These are phyloP conservation scores for Didymella lethalis DNA, from an alignment of 2,329 filamentous ascomycete species.

Conservation along the genomic window DNA sequence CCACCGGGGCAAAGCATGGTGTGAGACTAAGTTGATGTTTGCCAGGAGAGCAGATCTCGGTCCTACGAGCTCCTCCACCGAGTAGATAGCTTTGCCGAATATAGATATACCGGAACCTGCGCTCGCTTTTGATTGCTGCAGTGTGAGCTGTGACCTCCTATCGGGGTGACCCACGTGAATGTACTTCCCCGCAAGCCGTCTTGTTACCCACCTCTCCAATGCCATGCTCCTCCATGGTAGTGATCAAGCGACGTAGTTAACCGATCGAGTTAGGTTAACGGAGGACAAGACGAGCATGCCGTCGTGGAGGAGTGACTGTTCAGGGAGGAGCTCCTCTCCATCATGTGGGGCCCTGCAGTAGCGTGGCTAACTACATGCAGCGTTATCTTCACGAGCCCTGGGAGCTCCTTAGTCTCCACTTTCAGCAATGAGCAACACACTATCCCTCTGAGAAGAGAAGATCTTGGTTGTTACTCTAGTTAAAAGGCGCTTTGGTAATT, in stretches of 20 bases:
- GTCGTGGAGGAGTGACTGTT: conserved; percentile 2
- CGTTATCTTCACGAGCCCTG: conserved; percentile 1
- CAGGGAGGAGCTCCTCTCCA: conserved; percentile 27
- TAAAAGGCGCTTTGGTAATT: conserved; percentile 5
- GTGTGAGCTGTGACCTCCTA: neutral
- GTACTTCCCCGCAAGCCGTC: conserved; percentile 10
- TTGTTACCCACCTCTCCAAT: conserved; percentile 3
- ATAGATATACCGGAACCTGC: neutral
- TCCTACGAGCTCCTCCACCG: conserved; percentile 15
- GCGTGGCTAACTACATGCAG: neutral
- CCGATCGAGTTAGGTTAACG: conserved; percentile 1
- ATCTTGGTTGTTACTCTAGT: neutral
- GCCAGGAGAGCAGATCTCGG: neutral
- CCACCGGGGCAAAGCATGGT: neutral
- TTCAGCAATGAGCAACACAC: neutral
- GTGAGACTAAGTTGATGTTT: neutral
- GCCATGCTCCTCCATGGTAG: conserved; percentile 7
- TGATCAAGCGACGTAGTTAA: neutral
- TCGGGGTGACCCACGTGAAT: neutral
- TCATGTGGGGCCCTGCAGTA: conserved; percentile 8
- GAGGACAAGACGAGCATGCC: neutral
- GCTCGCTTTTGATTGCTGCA: neutral
- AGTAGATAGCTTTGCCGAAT: neutral
- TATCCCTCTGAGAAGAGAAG: neutral
- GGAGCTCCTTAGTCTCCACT: conserved; percentile 11